Evolutionary conservation across 371 early-diverging fungal species (phyloP).

Genomic region (Phascolomyces articulosus): DNA sequence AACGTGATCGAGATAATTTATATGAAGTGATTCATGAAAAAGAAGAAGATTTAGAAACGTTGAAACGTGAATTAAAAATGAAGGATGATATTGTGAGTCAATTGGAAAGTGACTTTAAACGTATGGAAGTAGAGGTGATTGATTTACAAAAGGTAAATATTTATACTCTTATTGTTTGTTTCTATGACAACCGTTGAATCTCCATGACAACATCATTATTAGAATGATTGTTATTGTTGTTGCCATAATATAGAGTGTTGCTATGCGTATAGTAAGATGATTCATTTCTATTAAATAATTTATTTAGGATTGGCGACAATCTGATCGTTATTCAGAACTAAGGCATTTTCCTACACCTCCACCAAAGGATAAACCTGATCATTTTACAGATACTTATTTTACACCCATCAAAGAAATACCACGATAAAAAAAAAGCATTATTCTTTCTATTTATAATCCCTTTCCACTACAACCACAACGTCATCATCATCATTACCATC

Average conservation of each 20-base stretch:
- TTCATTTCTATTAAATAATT: too few species aligned
- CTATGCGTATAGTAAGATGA: too few species aligned
- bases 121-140: conserved; percentile 42
- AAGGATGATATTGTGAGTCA: conserved; percentile 52
- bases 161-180: too few species aligned
- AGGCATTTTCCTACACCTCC: conserved; percentile 36
- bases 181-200: too few species aligned
- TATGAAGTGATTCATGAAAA: conserved; percentile 36
- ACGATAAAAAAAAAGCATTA: background rate
- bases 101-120: conserved; percentile 48
- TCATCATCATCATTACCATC: too few species aligned
- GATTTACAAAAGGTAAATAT: conserved; percentile 48
- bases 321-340: conserved; percentile 31
- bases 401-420: background rate
- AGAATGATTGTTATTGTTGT: too few species aligned
- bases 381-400: background rate
- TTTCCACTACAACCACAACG: too few species aligned
- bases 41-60: conserved; percentile 40
- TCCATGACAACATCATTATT: too few species aligned
- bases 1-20: conserved; percentile 32
- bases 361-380: conserved; percentile 9
- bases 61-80: conserved; percentile 41
- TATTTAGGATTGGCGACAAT: conserved; percentile 26
- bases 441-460: too few species aligned
- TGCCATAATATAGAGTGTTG: too few species aligned